phyloP scores from a whole-genome alignment of 306 rosid species.

The Lathyrus aphaca region DNA sequence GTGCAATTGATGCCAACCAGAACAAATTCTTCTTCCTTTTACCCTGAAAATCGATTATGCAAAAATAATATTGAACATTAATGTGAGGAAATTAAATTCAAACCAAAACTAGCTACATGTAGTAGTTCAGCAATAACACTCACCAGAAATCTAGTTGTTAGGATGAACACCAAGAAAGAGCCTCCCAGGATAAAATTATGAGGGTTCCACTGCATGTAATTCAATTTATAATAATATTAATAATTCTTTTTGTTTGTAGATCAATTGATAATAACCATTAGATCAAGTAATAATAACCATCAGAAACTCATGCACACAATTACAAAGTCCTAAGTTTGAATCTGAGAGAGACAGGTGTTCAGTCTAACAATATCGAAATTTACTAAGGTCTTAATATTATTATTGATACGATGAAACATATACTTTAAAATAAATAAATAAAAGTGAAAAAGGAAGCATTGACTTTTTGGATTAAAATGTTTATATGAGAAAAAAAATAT shows the following conservation, averaged over 20 bases:
- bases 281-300: too few relatives aligned
- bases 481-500: not conserved
- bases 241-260: too few relatives aligned
- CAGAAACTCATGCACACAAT: too few relatives aligned
- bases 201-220: constrained; percentile 71
- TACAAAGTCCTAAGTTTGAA: too few relatives aligned
- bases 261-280: too few relatives aligned
- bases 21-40: constrained; percentile 65
- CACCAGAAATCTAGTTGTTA: constrained; percentile 65
- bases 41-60: constrained; percentile 45
- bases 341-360: too few relatives aligned
- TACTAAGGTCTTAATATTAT: too few relatives aligned
- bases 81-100: not conserved
- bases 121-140: constrained; percentile 19
- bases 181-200: constrained; percentile 63
- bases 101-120: not conserved
- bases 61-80: not conserved
- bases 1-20: constrained; percentile 83
- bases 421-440: not conserved
- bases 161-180: constrained; percentile 71
- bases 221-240: constrained; percentile 1
- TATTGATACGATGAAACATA: too few relatives aligned
- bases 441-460: not conserved
- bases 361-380: too few relatives aligned
- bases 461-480: not conserved